Evolutionary conservation across 2,329 filamentous ascomycete species (phyloP), one percentile per base, ranked within the genome.

Genomic region (Chaetomium olivaceum): DNA sequence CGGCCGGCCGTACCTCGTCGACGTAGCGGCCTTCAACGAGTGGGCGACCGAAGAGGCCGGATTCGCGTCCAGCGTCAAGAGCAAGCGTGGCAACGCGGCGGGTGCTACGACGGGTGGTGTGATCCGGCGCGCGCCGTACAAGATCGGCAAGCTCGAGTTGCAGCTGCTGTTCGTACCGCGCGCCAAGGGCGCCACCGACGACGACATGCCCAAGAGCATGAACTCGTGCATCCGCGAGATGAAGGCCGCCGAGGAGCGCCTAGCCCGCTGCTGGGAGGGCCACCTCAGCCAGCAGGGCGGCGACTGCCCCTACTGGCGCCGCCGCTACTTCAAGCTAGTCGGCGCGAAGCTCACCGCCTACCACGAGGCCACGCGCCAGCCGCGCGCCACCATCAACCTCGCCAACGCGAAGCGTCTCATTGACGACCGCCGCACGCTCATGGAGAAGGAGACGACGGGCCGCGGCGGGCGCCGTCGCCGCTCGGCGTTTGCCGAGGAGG

Each of bases 181-280:
- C 73, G 94, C 95, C 4, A 94, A 92, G 81, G 91, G 90, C 54
- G 85, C 89, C 33, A 88, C 88, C 58, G 95, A 98, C 70, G 93
- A 97, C 19, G 94, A 98, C 71, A 97, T 99, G 92, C 95, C 95
- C 62, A 98, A 98, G 88, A 97, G 93, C 81, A 97, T 99, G 93
- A 96, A 95, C 78, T 91, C 92, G 52, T 97, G 93, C 77, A 91
- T 98, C 72, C 87, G 95, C 21, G 95, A 98, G 80, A 88, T 99
- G 80, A 92, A 91, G 78, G 92, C 94, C 61, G 93, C 94, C 1
- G 93, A 97, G 76, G 90, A 91, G 76, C 85, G 91, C 68, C 86
- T 91, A 68, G 84, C 89, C 58, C 88, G 90, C 68, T 90, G 88
- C 72, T 96, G 87, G 83, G 94, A 99, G 77, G 94, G 95, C 33